Evolutionary conservation across 2,329 filamentous ascomycete species (phyloP), one percentile per base, ranked within the genome.

Genomic region (Botrytis fragariae): DNA sequence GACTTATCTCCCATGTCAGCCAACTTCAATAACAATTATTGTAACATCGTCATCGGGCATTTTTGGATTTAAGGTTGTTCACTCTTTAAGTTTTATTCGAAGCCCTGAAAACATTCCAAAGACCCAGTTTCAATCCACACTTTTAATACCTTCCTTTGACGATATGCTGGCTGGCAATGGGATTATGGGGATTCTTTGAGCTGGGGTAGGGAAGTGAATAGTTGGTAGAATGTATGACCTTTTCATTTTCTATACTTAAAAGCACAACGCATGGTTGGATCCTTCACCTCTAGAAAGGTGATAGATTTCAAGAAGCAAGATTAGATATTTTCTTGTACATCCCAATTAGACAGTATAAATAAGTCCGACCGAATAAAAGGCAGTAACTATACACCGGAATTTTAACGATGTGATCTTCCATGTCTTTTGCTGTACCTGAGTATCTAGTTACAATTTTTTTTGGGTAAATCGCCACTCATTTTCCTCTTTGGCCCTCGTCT

Each of bases 41-140:
- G n/a, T 67, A 25, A 67, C 12, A 32, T 57, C 64, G 48, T 57
- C 64, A 68, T 57, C 64, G 48, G 48, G 20, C 64, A 68, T 68
- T 68, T 68, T 68, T 57, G 45, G 2, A 68, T 54, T 68, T 57
- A 57, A 67, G 64, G 64, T 67, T 54, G 48, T 42, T 51, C 0
- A 20, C 35, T 67, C 4, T 54, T 37, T 29, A 37, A 35, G 32
- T 39, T 57, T 54, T 32, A 12, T 12, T 42, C 16, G 48, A 54
- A 54, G 45, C 45, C 64, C 12, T 42, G 48, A 14, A 68, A 54
- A 29, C 25, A 8, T 68, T 39, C 25, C 6, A 68, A 25, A n/a
- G 64, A 54, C 45, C 32, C 63, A 39, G 5, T 67, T 39, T 51
- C 45, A 37, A 67, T 51, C 45, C 64, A 29, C 32, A 65, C 20